These are phyloP conservation scores for Xylaria sp. DNA, from an alignment of 2,329 filamentous ascomycete species.

Conservation along the genomic window DNA sequence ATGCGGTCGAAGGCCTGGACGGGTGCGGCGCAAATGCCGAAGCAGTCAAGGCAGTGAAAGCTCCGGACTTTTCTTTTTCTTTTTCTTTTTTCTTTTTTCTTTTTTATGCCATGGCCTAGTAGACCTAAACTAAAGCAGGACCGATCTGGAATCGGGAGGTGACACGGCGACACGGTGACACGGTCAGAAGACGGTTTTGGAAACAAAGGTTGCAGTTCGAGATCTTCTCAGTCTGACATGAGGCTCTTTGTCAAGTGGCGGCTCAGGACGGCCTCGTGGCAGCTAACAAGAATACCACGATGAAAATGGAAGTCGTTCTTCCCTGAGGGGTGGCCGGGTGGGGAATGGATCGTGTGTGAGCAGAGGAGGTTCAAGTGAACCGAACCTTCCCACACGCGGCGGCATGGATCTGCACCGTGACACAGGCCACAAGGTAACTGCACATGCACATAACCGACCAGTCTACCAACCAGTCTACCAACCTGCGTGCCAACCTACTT, in stretches of 20 bases:
- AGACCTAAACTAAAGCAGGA: too few species aligned
- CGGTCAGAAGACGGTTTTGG: conserved; percentile 15
- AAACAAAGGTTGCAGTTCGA: conserved; percentile 13
- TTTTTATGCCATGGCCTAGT: too few species aligned
- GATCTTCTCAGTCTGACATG: conserved; percentile 26
- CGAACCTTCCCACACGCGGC: too few species aligned
- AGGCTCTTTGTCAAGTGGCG: conserved; percentile 25
- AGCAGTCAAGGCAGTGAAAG: neutral
- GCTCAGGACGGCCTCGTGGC: conserved; percentile 25
- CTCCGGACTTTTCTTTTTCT: too few species aligned
- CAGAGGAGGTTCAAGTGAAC: neutral
- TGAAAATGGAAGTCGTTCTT: conserved; percentile 4
- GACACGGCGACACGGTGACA: too few species aligned
- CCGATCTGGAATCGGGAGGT: conserved; percentile 17
- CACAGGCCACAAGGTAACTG: conserved; percentile 4
- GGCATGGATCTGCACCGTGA: neutral
- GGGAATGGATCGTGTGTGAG: conserved; percentile 16
- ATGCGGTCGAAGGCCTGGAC: neutral
- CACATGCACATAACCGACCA: conserved; percentile 16
- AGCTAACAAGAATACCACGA: conserved; percentile 22
- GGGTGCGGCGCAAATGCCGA: neutral
- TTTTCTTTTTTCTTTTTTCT: too few species aligned
- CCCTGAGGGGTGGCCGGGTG: conserved; percentile 15
- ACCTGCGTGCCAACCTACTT: too few species aligned
- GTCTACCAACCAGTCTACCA: conserved; percentile 27